phyloP scores from a whole-genome alignment of 345 rosid species.

The Lumnitzera racemosa region DNA sequence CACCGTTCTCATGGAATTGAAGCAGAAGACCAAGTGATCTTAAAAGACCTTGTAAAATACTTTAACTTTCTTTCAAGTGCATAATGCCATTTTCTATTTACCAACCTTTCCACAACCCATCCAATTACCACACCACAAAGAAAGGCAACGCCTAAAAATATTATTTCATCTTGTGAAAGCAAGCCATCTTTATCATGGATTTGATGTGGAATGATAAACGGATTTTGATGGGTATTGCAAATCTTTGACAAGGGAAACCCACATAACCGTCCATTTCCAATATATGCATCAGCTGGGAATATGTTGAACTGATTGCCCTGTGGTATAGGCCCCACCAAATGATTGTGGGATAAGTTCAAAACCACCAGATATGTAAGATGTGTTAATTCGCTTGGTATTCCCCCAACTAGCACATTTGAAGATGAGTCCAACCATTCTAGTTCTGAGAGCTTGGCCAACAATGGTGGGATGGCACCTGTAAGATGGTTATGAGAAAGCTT shows the following conservation, averaged over 20 bases:
- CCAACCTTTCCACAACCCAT: no score
- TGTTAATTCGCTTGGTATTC: conserved; percentile 3
- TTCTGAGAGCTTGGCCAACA: background rate
- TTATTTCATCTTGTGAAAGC: no score
- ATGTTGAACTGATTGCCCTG: conserved; percentile 7
- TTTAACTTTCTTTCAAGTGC: no score
- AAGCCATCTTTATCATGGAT: no score
- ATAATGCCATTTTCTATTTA: no score
- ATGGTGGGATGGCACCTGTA: background rate
- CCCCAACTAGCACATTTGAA: background rate
- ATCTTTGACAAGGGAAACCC: conserved; percentile 7
- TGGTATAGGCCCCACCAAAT: conserved; percentile 5
- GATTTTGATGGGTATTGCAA: background rate
- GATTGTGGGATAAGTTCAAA: conserved; percentile 3
- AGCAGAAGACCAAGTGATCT: no score
- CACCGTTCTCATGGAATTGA: no score
- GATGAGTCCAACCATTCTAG: background rate
- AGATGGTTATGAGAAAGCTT: background rate
- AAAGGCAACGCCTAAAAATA: no score
- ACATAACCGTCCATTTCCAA: conserved; percentile 3
- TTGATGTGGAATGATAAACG: no score
- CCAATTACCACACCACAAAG: no score
- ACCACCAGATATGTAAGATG: conserved; percentile 1
- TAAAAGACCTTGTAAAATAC: no score
- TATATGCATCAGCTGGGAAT: background rate